A percentile compares a stretch with the other conserved stretches of the same genome.
Evolutionary conservation across 2,329 filamentous ascomycete genomes (phyloP).

Genomic region (Stenocarpella maydis): DNA sequence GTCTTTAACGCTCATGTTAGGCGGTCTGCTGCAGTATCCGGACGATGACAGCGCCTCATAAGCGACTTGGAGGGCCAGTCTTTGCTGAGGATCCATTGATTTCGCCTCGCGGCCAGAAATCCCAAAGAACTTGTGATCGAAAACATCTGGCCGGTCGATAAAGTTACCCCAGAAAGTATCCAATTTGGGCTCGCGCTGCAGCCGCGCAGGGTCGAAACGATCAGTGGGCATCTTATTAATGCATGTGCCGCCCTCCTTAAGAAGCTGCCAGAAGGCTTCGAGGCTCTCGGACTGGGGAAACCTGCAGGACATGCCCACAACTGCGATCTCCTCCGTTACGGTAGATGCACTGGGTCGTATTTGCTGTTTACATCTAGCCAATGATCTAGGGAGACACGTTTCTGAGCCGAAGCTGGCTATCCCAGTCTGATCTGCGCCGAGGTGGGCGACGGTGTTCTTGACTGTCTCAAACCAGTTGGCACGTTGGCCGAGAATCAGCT

Average conservation of each 20-base stretch:
- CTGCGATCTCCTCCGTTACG: slow-evolving; percentile 40
- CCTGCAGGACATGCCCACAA: slow-evolving; percentile 49
- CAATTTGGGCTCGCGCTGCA: slow-evolving; percentile 2
- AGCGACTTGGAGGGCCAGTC: slow-evolving; percentile 42
- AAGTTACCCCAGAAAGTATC: slow-evolving; percentile 28
- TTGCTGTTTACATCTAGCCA: background rate
- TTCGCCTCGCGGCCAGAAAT: slow-evolving; percentile 39
- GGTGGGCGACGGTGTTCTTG: background rate
- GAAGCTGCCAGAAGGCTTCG: slow-evolving; percentile 45
- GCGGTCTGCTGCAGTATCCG: slow-evolving; percentile 19
- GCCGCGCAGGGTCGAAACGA: slow-evolving; percentile 6
- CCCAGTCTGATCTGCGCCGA: background rate
- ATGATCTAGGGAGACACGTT: slow-evolving; percentile 4
- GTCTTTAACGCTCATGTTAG: slow-evolving; percentile 39
- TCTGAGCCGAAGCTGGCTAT: slow-evolving; percentile 19
- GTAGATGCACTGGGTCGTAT: background rate
- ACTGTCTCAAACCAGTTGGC: slow-evolving; percentile 33
- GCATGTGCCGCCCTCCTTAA: slow-evolving; percentile 37
- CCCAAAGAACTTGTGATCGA: slow-evolving; percentile 42
- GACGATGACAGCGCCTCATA: slow-evolving; percentile 41
- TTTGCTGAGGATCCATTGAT: slow-evolving; percentile 44
- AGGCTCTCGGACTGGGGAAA: slow-evolving; percentile 46
- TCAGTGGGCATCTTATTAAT: background rate
- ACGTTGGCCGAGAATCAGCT: slow-evolving; percentile 24
- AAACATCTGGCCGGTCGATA: slow-evolving; percentile 13